A percentile compares a stretch with the other conserved stretches of the same genome.
phyloP scores from a whole-genome alignment of 108 stramenopile genomes.

The Cylindrotheca fusiformis region DNA sequence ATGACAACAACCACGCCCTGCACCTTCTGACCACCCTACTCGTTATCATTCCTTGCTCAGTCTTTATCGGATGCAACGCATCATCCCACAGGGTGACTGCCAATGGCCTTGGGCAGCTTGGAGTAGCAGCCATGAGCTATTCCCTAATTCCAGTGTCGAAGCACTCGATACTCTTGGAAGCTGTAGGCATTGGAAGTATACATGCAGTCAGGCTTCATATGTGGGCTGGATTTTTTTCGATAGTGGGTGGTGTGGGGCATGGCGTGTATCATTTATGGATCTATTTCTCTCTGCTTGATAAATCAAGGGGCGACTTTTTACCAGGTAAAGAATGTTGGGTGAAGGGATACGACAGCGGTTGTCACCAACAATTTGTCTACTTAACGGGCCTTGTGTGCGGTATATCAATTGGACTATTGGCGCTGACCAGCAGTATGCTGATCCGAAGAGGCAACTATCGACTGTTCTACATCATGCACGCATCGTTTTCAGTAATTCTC shows the following conservation, averaged over 20 bases:
- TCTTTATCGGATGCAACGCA: too few species aligned
- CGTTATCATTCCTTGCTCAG: neutral
- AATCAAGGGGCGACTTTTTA: neutral
- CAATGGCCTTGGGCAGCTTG: neutral
- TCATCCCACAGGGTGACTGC: neutral
- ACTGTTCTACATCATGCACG: conserved; percentile 25
- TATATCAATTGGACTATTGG: conserved; percentile 12
- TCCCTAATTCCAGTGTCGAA: conserved; percentile 41
- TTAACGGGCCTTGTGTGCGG: conserved; percentile 17
- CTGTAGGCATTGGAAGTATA: conserved; percentile 3
- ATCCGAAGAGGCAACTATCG: conserved; percentile 17
- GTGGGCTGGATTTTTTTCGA: conserved; percentile 19
- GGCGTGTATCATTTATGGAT: conserved; percentile 4
- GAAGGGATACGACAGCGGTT: neutral
- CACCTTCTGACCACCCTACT: neutral
- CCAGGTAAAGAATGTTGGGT: neutral
- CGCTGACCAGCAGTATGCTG: conserved; percentile 11
- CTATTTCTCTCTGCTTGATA: neutral
- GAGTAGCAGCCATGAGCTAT: neutral
- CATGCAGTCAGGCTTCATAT: conserved; percentile 25
- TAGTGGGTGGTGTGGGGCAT: conserved; percentile 14
- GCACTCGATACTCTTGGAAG: conserved; percentile 23
- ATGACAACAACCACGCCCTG: neutral
- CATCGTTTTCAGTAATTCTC: neutral
- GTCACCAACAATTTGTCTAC: conserved; percentile 1